Evolutionary conservation across 2,329 filamentous ascomycete species (phyloP).

Genomic region (Zymoseptoria passerinii): DNA sequence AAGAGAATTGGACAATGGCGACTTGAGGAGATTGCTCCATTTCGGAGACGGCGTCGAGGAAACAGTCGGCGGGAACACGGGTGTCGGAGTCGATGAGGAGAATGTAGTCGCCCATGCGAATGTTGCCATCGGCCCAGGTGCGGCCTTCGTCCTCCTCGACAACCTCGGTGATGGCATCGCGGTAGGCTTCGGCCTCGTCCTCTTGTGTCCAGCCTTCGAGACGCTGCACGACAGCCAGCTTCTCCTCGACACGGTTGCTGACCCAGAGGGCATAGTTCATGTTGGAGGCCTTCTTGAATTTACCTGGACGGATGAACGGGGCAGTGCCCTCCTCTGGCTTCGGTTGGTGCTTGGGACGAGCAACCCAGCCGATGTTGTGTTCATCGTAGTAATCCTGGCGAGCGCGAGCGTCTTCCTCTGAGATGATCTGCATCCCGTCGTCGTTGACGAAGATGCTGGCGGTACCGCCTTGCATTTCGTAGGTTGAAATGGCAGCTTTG

Average conservation of each 20-base stretch:
- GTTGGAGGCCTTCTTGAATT: conserved; percentile 67
- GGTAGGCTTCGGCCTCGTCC: conserved; percentile 61
- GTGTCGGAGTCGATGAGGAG: conserved; percentile 72
- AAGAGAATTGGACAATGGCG: conserved; percentile 69
- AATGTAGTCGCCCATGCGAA: conserved; percentile 78
- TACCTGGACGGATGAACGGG: conserved; percentile 50
- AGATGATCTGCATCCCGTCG: conserved; percentile 57
- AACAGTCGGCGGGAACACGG: conserved; percentile 66
- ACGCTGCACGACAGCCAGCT: conserved; percentile 51
- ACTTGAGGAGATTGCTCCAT: conserved; percentile 75
- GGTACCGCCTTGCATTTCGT: conserved; percentile 51
- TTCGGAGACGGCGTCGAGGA: conserved; percentile 70
- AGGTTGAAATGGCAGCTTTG: conserved; percentile 41
- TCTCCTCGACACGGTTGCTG: conserved; percentile 60
- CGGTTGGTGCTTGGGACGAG: conserved; percentile 43
- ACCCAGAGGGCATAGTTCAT: conserved; percentile 63
- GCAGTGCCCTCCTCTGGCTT: conserved; percentile 43
- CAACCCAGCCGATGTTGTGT: conserved; percentile 43
- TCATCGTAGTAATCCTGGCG: conserved; percentile 44
- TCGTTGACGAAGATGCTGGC: conserved; percentile 63
- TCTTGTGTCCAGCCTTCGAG: conserved; percentile 56
- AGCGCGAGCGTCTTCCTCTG: conserved; percentile 36
- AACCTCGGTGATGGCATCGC: conserved; percentile 53
- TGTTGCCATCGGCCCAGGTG: conserved; percentile 76
- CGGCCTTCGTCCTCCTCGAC: conserved; percentile 57